Conservation (phyloP, 805 yeast genomes). For the Ogataea angusta region DNA sequence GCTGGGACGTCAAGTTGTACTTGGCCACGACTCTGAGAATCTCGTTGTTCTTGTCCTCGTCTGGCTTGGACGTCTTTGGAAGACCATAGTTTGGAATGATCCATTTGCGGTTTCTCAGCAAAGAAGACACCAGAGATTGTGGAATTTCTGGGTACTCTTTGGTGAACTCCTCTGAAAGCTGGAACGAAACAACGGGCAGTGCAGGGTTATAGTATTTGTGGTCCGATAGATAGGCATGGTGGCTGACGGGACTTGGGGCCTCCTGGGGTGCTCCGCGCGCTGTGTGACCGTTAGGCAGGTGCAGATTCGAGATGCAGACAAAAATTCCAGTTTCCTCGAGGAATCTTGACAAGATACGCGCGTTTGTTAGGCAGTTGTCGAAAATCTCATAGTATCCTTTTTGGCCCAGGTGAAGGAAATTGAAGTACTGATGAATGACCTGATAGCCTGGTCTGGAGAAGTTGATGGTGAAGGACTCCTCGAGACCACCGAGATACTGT, state of each 20-base stretch:
- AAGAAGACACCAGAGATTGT: slow-evolving; percentile 67
- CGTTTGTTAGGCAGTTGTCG: slow-evolving; percentile 61
- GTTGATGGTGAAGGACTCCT: slow-evolving; percentile 81
- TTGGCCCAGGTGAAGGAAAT: slow-evolving; percentile 66
- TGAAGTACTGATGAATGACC: slow-evolving; percentile 82
- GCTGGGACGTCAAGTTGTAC: slow-evolving; percentile 56
- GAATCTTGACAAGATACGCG: slow-evolving; percentile 61
- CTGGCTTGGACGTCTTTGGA: slow-evolving; percentile 50
- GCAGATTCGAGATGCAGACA: slow-evolving; percentile 75
- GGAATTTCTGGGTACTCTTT: slow-evolving; percentile 74
- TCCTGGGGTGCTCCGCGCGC: slow-evolving; percentile 26
- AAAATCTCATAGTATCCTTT: slow-evolving; percentile 69
- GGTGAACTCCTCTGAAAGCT: slow-evolving; percentile 57
- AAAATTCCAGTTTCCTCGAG: slow-evolving; percentile 64
- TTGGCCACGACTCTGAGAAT: slow-evolving; percentile 84
- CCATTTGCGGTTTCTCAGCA: slow-evolving; percentile 78
- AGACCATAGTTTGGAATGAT: slow-evolving; percentile 87
- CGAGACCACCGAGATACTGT: slow-evolving; percentile 83
- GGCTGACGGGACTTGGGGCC: slow-evolving; percentile 15
- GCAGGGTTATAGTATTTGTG: slow-evolving; percentile 64
- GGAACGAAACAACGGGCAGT: slow-evolving; percentile 87
- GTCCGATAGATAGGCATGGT: slow-evolving; percentile 14
- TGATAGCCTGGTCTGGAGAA: slow-evolving; percentile 93
- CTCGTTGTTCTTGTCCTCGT: slow-evolving; percentile 44
- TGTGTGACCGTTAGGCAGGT: slow-evolving; percentile 48